Evolutionary conservation across 306 rosid genomes (phyloP).

Genomic region (Myrica gale): DNA sequence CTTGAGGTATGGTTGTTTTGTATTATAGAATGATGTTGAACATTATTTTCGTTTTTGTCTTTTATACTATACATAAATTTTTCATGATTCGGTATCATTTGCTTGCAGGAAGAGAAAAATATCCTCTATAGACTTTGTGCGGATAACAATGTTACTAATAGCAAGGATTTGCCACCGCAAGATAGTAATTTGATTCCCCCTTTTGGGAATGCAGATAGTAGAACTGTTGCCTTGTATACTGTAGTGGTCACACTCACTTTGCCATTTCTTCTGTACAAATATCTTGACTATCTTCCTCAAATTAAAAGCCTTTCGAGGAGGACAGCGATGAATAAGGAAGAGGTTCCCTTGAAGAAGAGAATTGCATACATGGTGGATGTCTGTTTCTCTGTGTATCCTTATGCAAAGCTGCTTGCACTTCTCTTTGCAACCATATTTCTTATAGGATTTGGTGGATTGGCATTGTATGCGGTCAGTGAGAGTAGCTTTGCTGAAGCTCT

Average conservation of each 20-base stretch:
- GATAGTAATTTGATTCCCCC: constrained; percentile 24
- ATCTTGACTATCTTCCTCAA: constrained; percentile 70
- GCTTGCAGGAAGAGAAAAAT: constrained; percentile 56
- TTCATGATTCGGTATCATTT: not conserved
- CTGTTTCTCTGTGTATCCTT: constrained; percentile 90
- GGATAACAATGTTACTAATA: constrained; percentile 26
- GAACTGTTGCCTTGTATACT: constrained; percentile 65
- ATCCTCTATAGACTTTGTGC: constrained; percentile 35
- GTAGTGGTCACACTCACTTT: constrained; percentile 55
- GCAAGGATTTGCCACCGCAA: constrained; percentile 23
- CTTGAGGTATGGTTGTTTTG: constrained; percentile 54
- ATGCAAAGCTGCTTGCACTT: constrained; percentile 92
- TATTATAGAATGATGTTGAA: not conserved
- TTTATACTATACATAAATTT: constrained; percentile 4
- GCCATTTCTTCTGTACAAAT: constrained; percentile 75
- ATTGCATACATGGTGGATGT: constrained; percentile 89
- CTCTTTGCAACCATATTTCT: constrained; percentile 89
- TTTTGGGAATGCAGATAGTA: constrained; percentile 45
- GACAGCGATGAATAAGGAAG: constrained; percentile 63
- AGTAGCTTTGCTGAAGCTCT: constrained; percentile 90
- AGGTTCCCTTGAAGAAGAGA: constrained; percentile 85
- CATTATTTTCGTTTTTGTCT: not conserved
- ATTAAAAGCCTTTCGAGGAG: constrained; percentile 51
- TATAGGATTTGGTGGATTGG: constrained; percentile 89
- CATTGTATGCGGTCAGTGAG: constrained; percentile 85